Evolutionary conservation across 2,329 filamentous ascomycete species (phyloP), one percentile per base, ranked within the genome.

Genomic region (Pseudonectria buxi): DNA sequence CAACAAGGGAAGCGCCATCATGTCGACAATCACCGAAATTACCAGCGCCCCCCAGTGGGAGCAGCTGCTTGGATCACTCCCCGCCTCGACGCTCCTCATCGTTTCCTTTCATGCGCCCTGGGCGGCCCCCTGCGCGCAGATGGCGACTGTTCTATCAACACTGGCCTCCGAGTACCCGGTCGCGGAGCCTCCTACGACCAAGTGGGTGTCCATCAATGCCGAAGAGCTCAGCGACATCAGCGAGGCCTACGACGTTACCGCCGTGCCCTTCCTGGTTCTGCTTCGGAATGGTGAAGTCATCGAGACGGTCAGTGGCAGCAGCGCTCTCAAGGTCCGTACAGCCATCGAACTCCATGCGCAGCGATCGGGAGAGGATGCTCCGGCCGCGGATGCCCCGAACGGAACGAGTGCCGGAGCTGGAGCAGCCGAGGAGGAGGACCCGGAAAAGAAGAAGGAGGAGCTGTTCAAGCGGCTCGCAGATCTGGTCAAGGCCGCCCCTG

Each of bases 101-200:
- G 78, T 94, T 57, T 95, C 89, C 60, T 98, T 98, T 72, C 85
- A 96, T 62, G 88, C 92, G 14, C 85, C 89, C 47, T 98, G 92
- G 92, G 92, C 92, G 22, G 88, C 88, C 40, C 92, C 92, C 30
- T 96, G 92, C 71, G 81, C 85, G 45, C 88, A 95, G 65, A 96
- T 96, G 89, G 78, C 77, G 49, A 84, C 81, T 33, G 84, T 96
- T 50, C 78, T 98, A 46, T 73, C 77, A 56, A 83, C 87, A 14
- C 84, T 98, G 47, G 89, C 90, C 46, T 78, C 80, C 55, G 87
- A 89, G 59, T 95, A 94, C 65, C 78, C 86, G 43, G 71, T 76
- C 53, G 71, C 76, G 46, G 67, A 73, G 45, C 79, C 83, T 28
- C 71, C 72, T 12, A 68, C 72, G 37, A 83, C 89, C 49, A 78